Evolutionary conservation across 2,329 filamentous ascomycete species (phyloP).

Genomic region (Xylaria sp.): DNA sequence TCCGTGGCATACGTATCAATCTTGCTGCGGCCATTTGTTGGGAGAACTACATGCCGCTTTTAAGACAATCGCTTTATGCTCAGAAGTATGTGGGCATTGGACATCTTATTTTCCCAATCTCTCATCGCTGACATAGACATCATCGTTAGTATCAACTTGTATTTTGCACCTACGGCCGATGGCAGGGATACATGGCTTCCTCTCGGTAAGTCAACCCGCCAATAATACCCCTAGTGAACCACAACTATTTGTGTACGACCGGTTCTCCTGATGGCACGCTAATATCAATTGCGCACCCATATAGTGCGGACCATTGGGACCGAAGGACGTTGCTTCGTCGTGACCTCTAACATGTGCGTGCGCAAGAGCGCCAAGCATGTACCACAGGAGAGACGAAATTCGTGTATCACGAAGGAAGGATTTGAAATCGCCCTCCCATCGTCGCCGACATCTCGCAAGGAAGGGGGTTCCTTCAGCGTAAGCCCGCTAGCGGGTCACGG

Average conservation of each 20-base stretch:
- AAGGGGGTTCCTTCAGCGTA: conserved; percentile 31
- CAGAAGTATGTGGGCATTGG: conserved; percentile 67
- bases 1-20: conserved; percentile 82
- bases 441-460: neutral
- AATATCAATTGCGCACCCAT: neutral
- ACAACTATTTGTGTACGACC: neutral
- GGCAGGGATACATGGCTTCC: conserved; percentile 81
- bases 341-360: conserved; percentile 87
- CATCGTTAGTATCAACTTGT: conserved; percentile 74
- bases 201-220: conserved; percentile 33
- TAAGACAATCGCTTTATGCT: conserved; percentile 84
- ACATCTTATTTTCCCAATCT: neutral
- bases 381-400: conserved; percentile 50
- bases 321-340: conserved; percentile 86
- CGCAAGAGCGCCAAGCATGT: conserved; percentile 50
- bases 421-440: conserved; percentile 58
- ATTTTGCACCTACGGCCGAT: conserved; percentile 91
- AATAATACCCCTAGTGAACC: conserved; percentile 43
- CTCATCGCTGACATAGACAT: conserved; percentile 9
- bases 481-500: conserved; percentile 8
- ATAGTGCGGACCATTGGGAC: conserved; percentile 78
- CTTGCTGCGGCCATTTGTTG: conserved; percentile 92
- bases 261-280: neutral
- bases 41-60: conserved; percentile 95
- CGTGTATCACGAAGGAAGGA: conserved; percentile 59